Evolutionary conservation across 441 rosid genomes (phyloP).

Genomic region (Isatis lusitanica): DNA sequence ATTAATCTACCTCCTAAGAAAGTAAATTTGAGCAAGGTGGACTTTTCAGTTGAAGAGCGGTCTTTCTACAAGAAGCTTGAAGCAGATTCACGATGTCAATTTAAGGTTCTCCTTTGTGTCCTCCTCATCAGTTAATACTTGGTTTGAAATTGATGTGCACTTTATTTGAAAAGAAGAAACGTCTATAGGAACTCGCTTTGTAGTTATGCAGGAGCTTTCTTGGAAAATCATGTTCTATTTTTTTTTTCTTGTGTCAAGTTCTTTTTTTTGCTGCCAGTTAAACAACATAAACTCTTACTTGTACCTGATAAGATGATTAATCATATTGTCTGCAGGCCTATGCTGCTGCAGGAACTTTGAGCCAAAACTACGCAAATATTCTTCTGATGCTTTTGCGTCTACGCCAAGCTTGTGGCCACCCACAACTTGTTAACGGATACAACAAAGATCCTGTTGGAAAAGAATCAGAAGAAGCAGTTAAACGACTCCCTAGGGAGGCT

Average conservation of each 20-base stretch:
- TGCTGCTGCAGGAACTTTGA: constrained; percentile 93
- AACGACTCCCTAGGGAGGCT: constrained; percentile 59
- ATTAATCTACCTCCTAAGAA: constrained; percentile 80
- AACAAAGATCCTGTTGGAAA: constrained; percentile 62
- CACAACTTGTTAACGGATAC: constrained; percentile 72
- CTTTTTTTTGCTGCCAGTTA: background rate
- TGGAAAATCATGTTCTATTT: constrained; percentile 19
- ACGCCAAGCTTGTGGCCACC: constrained; percentile 98
- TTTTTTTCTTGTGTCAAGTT: background rate
- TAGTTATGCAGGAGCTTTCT: constrained; percentile 8
- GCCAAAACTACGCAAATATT: constrained; percentile 92
- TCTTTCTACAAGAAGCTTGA: constrained; percentile 82
- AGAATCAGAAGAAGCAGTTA: constrained; percentile 69
- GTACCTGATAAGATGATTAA: constrained; percentile 13
- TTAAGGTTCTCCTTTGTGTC: constrained; percentile 57
- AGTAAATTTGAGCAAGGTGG: constrained; percentile 61
- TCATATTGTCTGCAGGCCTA: constrained; percentile 56
- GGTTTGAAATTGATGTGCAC: constrained; percentile 11
- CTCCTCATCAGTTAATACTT: constrained; percentile 11
- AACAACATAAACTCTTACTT: constrained; percentile 6
- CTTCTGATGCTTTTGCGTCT: constrained; percentile 96
- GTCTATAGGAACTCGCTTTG: constrained; percentile 6
- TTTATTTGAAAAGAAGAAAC: constrained; percentile 7
- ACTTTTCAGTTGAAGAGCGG: constrained; percentile 82
- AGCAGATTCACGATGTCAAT: constrained; percentile 74